Evolutionary conservation across 441 rosid species (phyloP).

Genomic region (Lepidium campestre): DNA sequence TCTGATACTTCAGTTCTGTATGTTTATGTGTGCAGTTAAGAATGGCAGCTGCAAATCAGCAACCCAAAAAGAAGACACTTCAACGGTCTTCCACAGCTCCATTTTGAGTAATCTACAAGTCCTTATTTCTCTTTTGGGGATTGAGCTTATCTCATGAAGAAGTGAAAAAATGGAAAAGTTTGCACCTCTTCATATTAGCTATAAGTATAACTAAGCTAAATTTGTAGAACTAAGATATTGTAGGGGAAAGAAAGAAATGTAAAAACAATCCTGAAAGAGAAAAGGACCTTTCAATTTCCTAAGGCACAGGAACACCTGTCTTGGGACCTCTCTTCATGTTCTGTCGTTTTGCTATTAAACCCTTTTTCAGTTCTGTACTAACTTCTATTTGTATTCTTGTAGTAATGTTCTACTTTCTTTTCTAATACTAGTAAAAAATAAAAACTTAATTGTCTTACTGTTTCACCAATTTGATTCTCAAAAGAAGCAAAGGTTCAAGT

Average conservation of each 20-base stretch:
- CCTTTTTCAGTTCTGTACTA: slow-evolving; percentile 16
- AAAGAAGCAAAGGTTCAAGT: slow-evolving; percentile 5
- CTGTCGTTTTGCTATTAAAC: slow-evolving; percentile 9
- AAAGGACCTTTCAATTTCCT: slow-evolving; percentile 23
- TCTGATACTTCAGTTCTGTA: slow-evolving; percentile 11
- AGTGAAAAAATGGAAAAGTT: slow-evolving; percentile 23
- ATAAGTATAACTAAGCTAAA: slow-evolving; percentile 24
- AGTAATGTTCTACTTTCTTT: slow-evolving; percentile 14
- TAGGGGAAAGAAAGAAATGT: slow-evolving; percentile 6
- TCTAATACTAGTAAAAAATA: slow-evolving; percentile 6
- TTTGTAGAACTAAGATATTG: slow-evolving; percentile 21
- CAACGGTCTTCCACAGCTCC: slow-evolving; percentile 66
- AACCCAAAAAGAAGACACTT: slow-evolving; percentile 41
- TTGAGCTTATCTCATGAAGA: slow-evolving; percentile 2
- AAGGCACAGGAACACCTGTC: slow-evolving; percentile 23
- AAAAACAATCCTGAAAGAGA: not conserved
- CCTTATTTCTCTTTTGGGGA: slow-evolving; percentile 22
- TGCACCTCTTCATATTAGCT: slow-evolving; percentile 17
- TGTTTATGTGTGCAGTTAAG: slow-evolving; percentile 37
- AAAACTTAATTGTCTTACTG: slow-evolving; percentile 1
- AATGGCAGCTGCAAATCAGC: slow-evolving; percentile 42
- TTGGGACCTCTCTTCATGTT: slow-evolving; percentile 9
- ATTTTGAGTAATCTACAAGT: slow-evolving; percentile 45
- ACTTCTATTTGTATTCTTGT: slow-evolving; percentile 18
- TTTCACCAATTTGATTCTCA: slow-evolving; percentile 8